Evolutionary conservation across 371 early-diverging fungal species (phyloP).

Genomic region (Paraphysoderma sedebokerense): DNA sequence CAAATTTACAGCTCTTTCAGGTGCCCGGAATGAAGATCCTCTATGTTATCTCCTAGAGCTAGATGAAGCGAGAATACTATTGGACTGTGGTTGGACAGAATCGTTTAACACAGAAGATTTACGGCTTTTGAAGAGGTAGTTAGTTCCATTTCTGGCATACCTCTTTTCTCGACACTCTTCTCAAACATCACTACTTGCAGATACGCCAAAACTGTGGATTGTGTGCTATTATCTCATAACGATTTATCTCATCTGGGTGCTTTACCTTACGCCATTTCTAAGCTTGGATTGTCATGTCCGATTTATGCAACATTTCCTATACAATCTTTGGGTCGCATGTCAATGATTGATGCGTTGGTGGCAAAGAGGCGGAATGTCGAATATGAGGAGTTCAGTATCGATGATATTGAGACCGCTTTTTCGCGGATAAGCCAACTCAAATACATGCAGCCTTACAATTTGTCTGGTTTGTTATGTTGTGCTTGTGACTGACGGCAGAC

Average conservation of each 20-base stretch:
- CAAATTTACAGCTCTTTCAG: conserved; percentile 70
- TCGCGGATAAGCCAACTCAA: conserved; percentile 63
- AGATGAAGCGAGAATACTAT: conserved; percentile 68
- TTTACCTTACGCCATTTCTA: conserved; percentile 58
- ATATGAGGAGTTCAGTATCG: conserved; percentile 34
- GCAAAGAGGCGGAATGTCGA: conserved; percentile 16
- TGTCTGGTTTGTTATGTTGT: conserved; percentile 26
- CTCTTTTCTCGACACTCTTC: not conserved
- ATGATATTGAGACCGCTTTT: conserved; percentile 69
- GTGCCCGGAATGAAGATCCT: conserved; percentile 60
- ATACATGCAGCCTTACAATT: conserved; percentile 75
- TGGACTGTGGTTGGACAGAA: conserved; percentile 87
- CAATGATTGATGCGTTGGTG: conserved; percentile 58
- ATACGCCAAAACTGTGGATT: conserved; percentile 81
- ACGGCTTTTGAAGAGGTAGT: conserved; percentile 41
- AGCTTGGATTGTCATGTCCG: conserved; percentile 69
- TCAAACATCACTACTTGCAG: conserved; percentile 14
- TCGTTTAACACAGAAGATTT: conserved; percentile 48
- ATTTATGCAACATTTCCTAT: conserved; percentile 89
- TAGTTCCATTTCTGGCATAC: not conserved
- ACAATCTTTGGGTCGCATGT: conserved; percentile 79
- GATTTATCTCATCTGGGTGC: conserved; percentile 82
- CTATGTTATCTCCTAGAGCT: conserved; percentile 83
- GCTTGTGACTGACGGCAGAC: not conserved
- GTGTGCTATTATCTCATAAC: conserved; percentile 79